These are phyloP conservation scores for Chytriomyces sp. DNA, from an alignment of 192 early-diverging fungal species.

Conservation along the genomic window DNA sequence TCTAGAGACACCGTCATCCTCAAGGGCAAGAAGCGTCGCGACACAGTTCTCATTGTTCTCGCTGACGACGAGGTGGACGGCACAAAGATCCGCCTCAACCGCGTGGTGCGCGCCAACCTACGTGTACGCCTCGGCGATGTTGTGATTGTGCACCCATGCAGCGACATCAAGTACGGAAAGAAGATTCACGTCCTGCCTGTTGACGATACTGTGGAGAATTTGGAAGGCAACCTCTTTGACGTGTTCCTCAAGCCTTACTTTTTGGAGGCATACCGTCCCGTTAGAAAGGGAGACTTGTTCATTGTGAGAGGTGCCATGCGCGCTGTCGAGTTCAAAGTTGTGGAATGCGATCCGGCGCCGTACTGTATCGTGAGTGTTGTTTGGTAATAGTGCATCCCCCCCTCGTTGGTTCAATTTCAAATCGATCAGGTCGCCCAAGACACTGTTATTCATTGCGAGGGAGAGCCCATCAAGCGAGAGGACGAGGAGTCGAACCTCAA, in stretches of 20 bases:
- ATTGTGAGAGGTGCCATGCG: conserved; percentile 95
- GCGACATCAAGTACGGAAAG: conserved; percentile 97
- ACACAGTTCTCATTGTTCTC: conserved; percentile 94
- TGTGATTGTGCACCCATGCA: conserved; percentile 90
- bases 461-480: conserved; percentile 98
- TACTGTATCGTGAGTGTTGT: conserved; percentile 88
- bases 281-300: conserved; percentile 93
- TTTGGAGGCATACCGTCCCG: conserved; percentile 95
- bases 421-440: conserved; percentile 84
- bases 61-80: conserved; percentile 90
- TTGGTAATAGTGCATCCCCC: not conserved
- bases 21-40: conserved; percentile 97
- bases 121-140: conserved; percentile 95
- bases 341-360: conserved; percentile 90
- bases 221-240: conserved; percentile 97
- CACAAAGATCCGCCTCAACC: conserved; percentile 93
- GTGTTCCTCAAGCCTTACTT: conserved; percentile 99
- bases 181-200: conserved; percentile 96
- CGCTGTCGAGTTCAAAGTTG: conserved; percentile 98
- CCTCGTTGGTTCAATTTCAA: not conserved
- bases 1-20: conserved; percentile 84
- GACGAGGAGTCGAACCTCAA: conserved; percentile 93
- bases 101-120: conserved; percentile 93
- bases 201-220: conserved; percentile 96
- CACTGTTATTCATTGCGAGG: conserved; percentile 97